Percentiles rank a stretch among this genome's conserved stretches.
Evolutionary conservation across 306 rosid genomes (phyloP).

Genomic region (Quercus alba): DNA sequence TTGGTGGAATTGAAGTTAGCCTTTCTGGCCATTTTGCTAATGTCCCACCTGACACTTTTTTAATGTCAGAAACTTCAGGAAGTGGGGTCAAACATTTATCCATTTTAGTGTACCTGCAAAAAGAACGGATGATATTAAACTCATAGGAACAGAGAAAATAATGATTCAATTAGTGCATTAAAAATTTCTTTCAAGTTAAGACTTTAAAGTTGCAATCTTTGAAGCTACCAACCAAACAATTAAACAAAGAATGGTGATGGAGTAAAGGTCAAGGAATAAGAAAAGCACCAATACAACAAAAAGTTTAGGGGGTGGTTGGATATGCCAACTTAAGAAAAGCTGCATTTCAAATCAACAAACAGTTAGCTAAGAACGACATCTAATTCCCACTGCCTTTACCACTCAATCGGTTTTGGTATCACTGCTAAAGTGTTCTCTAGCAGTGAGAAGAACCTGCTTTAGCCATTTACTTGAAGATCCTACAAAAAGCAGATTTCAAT

Average conservation of each 20-base stretch:
- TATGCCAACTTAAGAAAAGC: slow-evolving; percentile 14
- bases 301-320: slow-evolving; percentile 9
- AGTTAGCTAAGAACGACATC: background rate
- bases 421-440: slow-evolving; percentile 26
- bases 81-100: slow-evolving; percentile 83
- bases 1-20: slow-evolving; percentile 68
- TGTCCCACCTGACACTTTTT: slow-evolving; percentile 66
- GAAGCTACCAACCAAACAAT: slow-evolving; percentile 5
- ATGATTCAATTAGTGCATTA: background rate
- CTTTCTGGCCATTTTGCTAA: slow-evolving; percentile 82
- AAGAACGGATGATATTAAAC: background rate
- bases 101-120: slow-evolving; percentile 76
- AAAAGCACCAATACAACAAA: slow-evolving; percentile 1
- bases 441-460: slow-evolving; percentile 29
- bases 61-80: slow-evolving; percentile 57
- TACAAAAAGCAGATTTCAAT: slow-evolving; percentile 6
- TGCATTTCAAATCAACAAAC: background rate
- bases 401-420: slow-evolving; percentile 66
- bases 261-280: slow-evolving; percentile 25
- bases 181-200: background rate
- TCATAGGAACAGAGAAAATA: background rate
- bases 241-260: background rate
- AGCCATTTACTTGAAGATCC: slow-evolving; percentile 1
- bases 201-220: background rate
- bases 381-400: slow-evolving; percentile 32